Percentiles rank a stretch among this genome's conserved stretches.
Evolutionary conservation across 345 rosid genomes (phyloP).

Genomic region (Sisymbrium altissimum): DNA sequence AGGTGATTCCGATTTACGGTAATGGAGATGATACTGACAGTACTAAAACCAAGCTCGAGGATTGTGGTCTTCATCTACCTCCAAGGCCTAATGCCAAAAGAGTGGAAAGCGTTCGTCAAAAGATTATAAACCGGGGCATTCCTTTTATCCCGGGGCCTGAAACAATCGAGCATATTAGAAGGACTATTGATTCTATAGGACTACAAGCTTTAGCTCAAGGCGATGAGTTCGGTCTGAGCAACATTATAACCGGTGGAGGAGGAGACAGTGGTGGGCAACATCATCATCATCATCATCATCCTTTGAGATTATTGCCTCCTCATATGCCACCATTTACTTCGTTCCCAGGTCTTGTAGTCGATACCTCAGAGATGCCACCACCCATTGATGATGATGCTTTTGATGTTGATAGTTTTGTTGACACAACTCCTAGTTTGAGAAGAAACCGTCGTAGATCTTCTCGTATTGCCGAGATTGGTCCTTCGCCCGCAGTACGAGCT

Average conservation of each 20-base stretch:
- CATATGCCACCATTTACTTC: constrained; percentile 35
- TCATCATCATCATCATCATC: constrained; percentile 10
- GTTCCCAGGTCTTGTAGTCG: constrained; percentile 41
- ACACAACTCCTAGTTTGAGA: constrained; percentile 22
- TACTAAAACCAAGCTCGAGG: constrained; percentile 30
- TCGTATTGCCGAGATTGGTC: constrained; percentile 27
- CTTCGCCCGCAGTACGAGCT: constrained; percentile 17
- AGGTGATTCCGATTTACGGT: constrained; percentile 59
- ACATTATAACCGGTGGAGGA: constrained; percentile 24
- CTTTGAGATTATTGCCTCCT: constrained; percentile 33
- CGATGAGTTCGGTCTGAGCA: constrained; percentile 22
- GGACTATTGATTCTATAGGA: constrained; percentile 36
- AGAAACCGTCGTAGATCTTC: constrained; percentile 29
- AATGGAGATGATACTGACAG: constrained; percentile 28
- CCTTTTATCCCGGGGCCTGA: constrained; percentile 36
- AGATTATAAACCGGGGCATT: constrained; percentile 32
- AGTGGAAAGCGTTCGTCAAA: constrained; percentile 51
- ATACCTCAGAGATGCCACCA: constrained; percentile 31
- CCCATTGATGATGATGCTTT: constrained; percentile 19
- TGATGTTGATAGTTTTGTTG: constrained; percentile 41
- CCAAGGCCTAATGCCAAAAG: constrained; percentile 54
- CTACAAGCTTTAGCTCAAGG: constrained; percentile 30
- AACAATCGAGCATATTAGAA: constrained; percentile 38
- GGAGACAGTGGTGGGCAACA: not conserved
- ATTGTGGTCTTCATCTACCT: constrained; percentile 44